These are phyloP conservation scores for Tricholoma sp. DNA, from an alignment of 768 basidiomycete species.

Conservation along the genomic window DNA sequence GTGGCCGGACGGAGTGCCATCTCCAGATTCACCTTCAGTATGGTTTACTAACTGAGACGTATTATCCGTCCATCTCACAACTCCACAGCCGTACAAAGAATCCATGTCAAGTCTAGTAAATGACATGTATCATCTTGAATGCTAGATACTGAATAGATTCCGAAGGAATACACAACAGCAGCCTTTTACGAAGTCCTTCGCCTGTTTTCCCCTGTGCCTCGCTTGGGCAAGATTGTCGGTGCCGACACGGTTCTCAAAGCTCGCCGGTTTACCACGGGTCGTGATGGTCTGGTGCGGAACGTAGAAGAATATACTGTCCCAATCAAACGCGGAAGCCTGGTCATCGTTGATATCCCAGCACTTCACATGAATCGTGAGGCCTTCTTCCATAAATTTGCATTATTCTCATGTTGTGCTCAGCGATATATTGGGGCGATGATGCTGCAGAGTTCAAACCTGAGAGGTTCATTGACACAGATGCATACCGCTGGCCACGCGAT, in stretches of 20 bases:
- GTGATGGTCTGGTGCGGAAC: conserved; percentile 20
- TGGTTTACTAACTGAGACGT: conserved; percentile 1
- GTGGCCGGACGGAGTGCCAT: conserved; percentile 35
- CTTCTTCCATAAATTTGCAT: neutral
- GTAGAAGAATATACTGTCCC: conserved; percentile 27
- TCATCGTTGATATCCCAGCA: conserved; percentile 37
- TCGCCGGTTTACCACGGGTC: conserved; percentile 24
- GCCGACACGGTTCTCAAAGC: conserved; percentile 30
- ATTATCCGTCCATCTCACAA: neutral
- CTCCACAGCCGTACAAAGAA: conserved; percentile 33
- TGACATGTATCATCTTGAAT: neutral
- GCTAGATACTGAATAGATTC: neutral
- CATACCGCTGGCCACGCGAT: conserved; percentile 47
- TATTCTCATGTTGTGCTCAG: conserved; percentile 17
- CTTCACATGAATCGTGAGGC: conserved; percentile 42
- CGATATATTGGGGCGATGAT: conserved; percentile 46
- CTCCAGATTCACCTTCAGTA: conserved; percentile 22
- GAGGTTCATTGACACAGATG: conserved; percentile 44
- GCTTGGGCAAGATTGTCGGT: conserved; percentile 29
- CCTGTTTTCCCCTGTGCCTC: conserved; percentile 31
- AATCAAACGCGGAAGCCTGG: conserved; percentile 32
- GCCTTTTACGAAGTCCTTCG: conserved; percentile 44
- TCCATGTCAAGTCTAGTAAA: conserved; percentile 31
- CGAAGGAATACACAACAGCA: conserved; percentile 37
- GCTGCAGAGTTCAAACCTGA: conserved; percentile 40